Conservation (phyloP, 2,329 filamentous ascomycete genomes). For the Chrysoporthe austroafricana region DNA sequence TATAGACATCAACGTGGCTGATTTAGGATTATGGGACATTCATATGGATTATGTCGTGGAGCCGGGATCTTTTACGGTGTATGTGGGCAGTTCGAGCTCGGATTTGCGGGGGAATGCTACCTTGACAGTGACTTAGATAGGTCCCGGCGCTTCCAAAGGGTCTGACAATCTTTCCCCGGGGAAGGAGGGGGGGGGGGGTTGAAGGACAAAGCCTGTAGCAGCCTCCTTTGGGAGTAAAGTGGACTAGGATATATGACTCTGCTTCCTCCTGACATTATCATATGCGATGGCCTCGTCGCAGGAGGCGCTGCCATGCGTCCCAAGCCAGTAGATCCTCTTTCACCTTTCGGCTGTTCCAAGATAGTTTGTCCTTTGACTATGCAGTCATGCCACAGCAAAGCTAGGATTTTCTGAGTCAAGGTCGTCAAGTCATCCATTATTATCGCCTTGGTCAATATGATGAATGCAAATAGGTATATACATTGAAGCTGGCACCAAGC, state of each 20-base stretch:
- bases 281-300: not conserved
- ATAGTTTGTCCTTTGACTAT: not conserved
- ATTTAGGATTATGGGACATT: slow-evolving; percentile 60
- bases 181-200: too few species aligned
- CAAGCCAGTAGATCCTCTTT: too few species aligned
- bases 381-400: not conserved
- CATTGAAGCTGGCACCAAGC: not conserved
- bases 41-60: slow-evolving; percentile 76
- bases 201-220: not conserved
- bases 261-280: not conserved
- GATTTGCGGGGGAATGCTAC: slow-evolving; percentile 61
- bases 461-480: not conserved
- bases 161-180: too few species aligned
- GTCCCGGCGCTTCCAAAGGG: too few species aligned
- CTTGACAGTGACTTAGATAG: slow-evolving; percentile 50
- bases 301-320: too few species aligned
- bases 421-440: not conserved
- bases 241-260: not conserved
- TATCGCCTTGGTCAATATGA: not conserved
- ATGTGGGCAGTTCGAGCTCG: slow-evolving; percentile 63
- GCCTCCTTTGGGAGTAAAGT: not conserved
- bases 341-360: too few species aligned
- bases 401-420: not conserved
- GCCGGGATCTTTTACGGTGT: slow-evolving; percentile 67
- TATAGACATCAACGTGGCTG: slow-evolving; percentile 58